These are phyloP conservation scores for Colletotrichum sp. DNA, from an alignment of 2,329 filamentous ascomycete genomes.

Conservation along the genomic window DNA sequence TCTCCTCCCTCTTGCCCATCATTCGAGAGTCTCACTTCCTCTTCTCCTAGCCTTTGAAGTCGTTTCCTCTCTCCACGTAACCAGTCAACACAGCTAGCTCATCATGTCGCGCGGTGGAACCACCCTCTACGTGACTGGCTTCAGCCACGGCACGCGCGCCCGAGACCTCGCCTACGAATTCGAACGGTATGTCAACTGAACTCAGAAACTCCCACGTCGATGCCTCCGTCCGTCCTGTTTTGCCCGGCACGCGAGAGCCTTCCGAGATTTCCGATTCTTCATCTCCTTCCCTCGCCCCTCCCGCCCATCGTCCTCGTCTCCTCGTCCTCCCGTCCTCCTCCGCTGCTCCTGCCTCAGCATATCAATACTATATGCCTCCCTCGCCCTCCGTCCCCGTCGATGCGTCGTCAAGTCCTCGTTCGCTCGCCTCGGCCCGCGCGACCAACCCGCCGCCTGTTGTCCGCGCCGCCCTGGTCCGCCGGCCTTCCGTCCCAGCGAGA, in stretches of 20 bases:
- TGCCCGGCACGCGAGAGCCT: conserved; percentile 30
- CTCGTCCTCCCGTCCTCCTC: conserved; percentile 30
- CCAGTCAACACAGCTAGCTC: conserved; percentile 20
- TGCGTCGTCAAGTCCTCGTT: conserved; percentile 24
- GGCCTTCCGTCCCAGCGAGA: conserved; percentile 1
- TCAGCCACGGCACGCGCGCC: conserved; percentile 97
- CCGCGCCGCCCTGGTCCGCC: conserved; percentile 6
- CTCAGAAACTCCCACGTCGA: conserved; percentile 45
- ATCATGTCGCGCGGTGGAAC: conserved; percentile 91
- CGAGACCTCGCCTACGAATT: conserved; percentile 99
- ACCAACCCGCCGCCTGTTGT: not conserved
- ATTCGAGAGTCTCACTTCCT: not conserved
- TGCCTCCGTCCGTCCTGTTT: conserved; percentile 51
- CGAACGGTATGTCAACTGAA: conserved; percentile 92
- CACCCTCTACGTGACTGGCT: conserved; percentile 98
- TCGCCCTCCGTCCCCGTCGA: conserved; percentile 47
- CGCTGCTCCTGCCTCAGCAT: conserved; percentile 31
- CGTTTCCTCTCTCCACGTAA: not conserved
- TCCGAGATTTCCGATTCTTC: conserved; percentile 33
- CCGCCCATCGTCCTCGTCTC: conserved; percentile 39
- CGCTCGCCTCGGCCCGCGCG: conserved; percentile 8
- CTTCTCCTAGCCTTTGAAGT: not conserved
- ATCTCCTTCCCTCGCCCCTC: conserved; percentile 32
- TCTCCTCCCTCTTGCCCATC: not conserved
- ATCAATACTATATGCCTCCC: conserved; percentile 30